Evolutionary conservation across 2,329 filamentous ascomycete species (phyloP).

Genomic region (Sphaerulina vaccinii): DNA sequence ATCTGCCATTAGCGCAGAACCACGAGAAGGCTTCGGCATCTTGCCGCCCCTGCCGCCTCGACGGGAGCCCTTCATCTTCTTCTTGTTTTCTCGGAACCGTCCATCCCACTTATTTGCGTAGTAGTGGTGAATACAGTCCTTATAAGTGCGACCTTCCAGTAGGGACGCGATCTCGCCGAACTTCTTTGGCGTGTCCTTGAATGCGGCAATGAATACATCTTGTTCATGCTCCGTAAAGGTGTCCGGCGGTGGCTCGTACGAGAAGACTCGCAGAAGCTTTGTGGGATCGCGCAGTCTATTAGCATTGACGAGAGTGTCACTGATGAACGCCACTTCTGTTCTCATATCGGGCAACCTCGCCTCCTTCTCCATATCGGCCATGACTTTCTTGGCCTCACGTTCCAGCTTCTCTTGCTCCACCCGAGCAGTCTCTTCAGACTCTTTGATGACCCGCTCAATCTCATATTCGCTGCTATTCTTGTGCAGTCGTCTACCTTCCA

Average conservation of each 20-base stretch:
- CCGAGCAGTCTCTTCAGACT: slow-evolving; percentile 70
- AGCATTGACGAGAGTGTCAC: slow-evolving; percentile 62
- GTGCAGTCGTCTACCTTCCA: slow-evolving; percentile 53
- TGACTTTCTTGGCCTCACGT: slow-evolving; percentile 61
- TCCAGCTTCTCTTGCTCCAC: slow-evolving; percentile 61
- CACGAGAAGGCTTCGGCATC: slow-evolving; percentile 45
- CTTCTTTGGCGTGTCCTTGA: slow-evolving; percentile 75
- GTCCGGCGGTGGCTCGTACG: slow-evolving; percentile 69
- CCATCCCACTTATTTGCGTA: slow-evolving; percentile 75
- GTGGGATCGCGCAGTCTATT: slow-evolving; percentile 65
- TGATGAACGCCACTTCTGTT: slow-evolving; percentile 58
- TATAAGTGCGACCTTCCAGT: slow-evolving; percentile 67
- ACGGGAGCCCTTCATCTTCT: slow-evolving; percentile 44
- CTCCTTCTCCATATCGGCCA: slow-evolving; percentile 73
- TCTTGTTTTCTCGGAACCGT: slow-evolving; percentile 74
- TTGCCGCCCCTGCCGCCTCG: slow-evolving; percentile 49
- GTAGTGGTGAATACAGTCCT: slow-evolving; percentile 81
- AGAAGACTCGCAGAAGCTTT: slow-evolving; percentile 67
- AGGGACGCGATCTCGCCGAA: slow-evolving; percentile 74
- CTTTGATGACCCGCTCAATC: slow-evolving; percentile 67
- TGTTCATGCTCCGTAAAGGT: slow-evolving; percentile 73
- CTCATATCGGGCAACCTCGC: slow-evolving; percentile 71
- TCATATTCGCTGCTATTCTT: slow-evolving; percentile 71
- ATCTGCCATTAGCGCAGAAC: slow-evolving; percentile 62
- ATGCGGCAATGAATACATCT: slow-evolving; percentile 69